Conservation (phyloP, 257 asterid species). For the Gentiana straminea region DNA sequence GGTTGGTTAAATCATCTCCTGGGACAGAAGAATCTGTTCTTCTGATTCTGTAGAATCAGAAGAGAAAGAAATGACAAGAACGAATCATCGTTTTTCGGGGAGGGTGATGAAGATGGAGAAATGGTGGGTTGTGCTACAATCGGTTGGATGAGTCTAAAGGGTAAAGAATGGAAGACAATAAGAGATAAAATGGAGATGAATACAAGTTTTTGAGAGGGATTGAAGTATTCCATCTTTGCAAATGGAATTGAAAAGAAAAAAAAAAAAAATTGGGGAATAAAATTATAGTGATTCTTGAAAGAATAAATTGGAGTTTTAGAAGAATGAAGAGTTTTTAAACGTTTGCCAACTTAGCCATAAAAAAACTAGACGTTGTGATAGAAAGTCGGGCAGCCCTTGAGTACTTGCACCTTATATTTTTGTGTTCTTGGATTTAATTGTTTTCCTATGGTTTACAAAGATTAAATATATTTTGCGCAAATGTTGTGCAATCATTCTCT, state of each 20-base stretch:
- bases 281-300: not conserved
- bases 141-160: not conserved
- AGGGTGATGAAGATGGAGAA: constrained; percentile 1
- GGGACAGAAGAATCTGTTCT: not conserved
- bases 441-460: no score
- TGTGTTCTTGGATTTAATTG: not conserved
- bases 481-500: no score
- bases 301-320: not conserved
- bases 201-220: not conserved
- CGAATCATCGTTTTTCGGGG: not conserved
- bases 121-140: not conserved
- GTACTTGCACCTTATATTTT: not conserved
- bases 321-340: not conserved
- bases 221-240: constrained; percentile 10
- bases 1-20: not conserved
- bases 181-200: constrained; percentile 3
- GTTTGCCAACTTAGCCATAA: not conserved
- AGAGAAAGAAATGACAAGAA: not conserved
- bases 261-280: not conserved
- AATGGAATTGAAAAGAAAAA: not conserved
- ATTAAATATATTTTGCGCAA: no score
- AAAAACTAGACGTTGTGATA: not conserved
- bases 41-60: not conserved
- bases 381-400: constrained; percentile 2
- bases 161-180: constrained; percentile 3